These are phyloP conservation scores for Dacryopinax spathularia DNA, from an alignment of 768 basidiomycete genomes.

Conservation along the genomic window DNA sequence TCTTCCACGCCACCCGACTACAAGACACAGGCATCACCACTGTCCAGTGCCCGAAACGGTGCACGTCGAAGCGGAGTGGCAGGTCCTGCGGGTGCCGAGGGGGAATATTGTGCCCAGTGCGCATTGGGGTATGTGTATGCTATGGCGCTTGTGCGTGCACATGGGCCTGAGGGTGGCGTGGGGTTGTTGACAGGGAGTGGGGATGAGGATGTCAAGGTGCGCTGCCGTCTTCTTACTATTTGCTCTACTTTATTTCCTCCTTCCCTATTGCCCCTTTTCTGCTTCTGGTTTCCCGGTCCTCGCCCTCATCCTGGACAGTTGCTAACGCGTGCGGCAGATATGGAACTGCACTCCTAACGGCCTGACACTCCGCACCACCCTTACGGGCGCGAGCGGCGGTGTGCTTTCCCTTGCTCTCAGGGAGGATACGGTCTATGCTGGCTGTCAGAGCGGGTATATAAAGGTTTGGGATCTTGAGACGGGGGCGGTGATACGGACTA, in stretches of 20 bases:
- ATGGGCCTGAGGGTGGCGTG: constrained; percentile 22
- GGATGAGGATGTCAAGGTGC: constrained; percentile 76
- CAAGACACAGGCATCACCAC: neutral
- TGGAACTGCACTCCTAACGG: constrained; percentile 18
- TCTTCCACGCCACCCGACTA: neutral
- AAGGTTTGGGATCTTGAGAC: constrained; percentile 86
- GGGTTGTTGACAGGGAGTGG: constrained; percentile 77
- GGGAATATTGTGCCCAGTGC: constrained; percentile 72
- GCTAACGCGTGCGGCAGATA: constrained; percentile 7
- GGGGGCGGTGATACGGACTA: constrained; percentile 67
- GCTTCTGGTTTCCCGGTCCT: too few relatives aligned
- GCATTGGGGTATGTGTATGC: constrained; percentile 93
- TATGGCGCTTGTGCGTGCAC: constrained; percentile 44
- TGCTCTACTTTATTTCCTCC: neutral
- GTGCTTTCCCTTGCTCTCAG: constrained; percentile 63
- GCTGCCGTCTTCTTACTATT: constrained; percentile 7
- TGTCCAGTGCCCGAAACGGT: neutral
- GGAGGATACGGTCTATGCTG: constrained; percentile 76
- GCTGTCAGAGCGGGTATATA: constrained; percentile 87
- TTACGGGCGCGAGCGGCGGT: constrained; percentile 60
- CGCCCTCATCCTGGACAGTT: too few relatives aligned
- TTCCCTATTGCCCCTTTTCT: too few relatives aligned
- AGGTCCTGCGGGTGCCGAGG: constrained; percentile 41
- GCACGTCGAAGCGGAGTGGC: neutral
- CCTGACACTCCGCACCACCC: constrained; percentile 39